Base-by-base conservation (phyloP, 2,329 filamentous ascomycete genomes). In the Cladosporium sp. region DNA sequence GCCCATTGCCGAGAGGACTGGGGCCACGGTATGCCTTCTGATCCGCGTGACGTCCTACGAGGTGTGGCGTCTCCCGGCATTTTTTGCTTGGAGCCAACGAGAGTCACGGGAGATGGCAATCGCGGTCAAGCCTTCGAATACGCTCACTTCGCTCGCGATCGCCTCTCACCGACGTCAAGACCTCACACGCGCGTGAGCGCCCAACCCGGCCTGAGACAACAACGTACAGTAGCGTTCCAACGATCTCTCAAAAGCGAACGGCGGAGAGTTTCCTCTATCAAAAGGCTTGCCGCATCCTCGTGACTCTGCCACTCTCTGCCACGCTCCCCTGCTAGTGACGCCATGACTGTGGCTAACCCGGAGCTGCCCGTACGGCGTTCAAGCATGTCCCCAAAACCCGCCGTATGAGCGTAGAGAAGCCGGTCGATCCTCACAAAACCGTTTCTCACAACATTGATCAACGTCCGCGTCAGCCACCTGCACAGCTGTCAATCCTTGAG, bases 351-450 rank as follows among this genome's bases (percentile, higher is more conserved):
- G 43, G 43, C 34, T 24, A 18, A 47, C 32, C n/a, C 22, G 43
- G 12, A n/a, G 43, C 9, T 13, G n/a, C 32, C 43, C 43, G 43
- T 15, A n/a, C 22, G 29, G 36, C 38, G 22, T 20, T 27, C 9
- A 4, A 27, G 22, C 12, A 15, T 5, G 13, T 30, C 12, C 43
- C 38, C 34, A 22, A 38, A 39, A 29, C 38, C 37, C 22, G 19
- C 18, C 20, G n/a, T 32, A 17, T 8, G 29, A 47, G 43, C 43
- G 43, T 32, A 47, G 43, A 38, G 32, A 20, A 38, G 43, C 43
- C 43, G 43, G 43, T 32, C 43, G 43, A 47, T 47, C 43, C 38
- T 47, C 36, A 38, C 43, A 20, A 38, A 47, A 47, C 43, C 32
- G 43, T 47, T 47, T 39, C 32, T 37, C 8, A 24, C n/a, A 20